Percentiles rank a stretch among this genome's conserved stretches.
These are phyloP conservation scores for Cercospora canescens DNA, from an alignment of 2,329 filamentous ascomycete genomes.

Conservation along the genomic window DNA sequence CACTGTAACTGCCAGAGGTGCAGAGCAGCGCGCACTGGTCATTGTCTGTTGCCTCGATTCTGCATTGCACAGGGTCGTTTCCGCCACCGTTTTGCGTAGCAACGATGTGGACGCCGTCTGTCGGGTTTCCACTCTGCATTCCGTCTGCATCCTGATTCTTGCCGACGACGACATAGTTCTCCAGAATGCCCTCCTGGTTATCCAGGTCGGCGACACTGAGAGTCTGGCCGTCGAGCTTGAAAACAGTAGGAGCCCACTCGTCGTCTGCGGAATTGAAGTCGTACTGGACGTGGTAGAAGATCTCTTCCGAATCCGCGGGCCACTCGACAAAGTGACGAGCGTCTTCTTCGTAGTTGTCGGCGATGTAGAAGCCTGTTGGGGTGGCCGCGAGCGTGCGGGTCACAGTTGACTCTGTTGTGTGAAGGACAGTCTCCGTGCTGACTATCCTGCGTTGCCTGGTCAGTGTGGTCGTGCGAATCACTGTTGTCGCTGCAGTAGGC, in stretches of 20 bases:
- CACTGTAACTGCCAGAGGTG: neutral
- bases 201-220: neutral
- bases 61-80: conserved; percentile 3
- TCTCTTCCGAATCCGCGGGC: conserved; percentile 2
- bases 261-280: neutral
- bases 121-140: neutral
- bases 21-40: conserved; percentile 5
- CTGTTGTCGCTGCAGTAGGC: neutral
- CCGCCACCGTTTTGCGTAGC: neutral
- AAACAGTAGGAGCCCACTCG: conserved; percentile 5
- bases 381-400: neutral
- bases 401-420: neutral
- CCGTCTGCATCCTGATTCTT: conserved; percentile 8
- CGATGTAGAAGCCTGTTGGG: conserved; percentile 3
- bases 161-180: conserved; percentile 4
- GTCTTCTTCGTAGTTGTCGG: conserved; percentile 1
- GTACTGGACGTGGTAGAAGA: conserved; percentile 10
- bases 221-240: neutral
- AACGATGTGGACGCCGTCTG: conserved; percentile 1
- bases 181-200: neutral
- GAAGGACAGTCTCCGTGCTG: neutral
- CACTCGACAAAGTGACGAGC: conserved; percentile 1
- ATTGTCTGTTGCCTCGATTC: neutral
- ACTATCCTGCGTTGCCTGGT: neutral
- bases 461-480: conserved; percentile 1